Base-by-base conservation (phyloP, 2,329 filamentous ascomycete species). In the Onygena corvina region DNA sequence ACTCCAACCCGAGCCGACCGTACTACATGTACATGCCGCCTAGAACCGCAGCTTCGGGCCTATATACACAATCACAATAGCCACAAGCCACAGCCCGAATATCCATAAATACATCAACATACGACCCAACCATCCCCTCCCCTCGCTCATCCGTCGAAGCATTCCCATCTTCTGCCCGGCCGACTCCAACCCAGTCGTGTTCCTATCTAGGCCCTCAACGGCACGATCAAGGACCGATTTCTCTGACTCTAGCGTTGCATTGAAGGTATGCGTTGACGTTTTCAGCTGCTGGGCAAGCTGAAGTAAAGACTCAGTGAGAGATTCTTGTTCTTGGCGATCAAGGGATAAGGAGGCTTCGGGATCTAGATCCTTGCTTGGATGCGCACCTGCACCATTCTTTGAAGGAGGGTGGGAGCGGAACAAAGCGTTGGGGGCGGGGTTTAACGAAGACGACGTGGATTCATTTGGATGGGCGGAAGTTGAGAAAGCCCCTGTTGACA, bases 31-130 rank as follows among this genome's bases (percentile, higher is more conserved):
- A 11, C 5, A 29, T 29, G 11, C 27, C 27, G 21, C 7, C 71
- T 60, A 94, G 61, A 94, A 92, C 60, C 90, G 76, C 63, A 95
- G 67, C 71, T 95, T 96, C 0, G 90, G 90, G 62, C 87, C 71
- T 46, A 90, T 75, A 70, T 90, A 90, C 9, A 95, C 89, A 55
- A 95, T 66, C 62, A 93, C 58, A 30, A 94, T 70, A 14, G 87
- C 76, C 21, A 79, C 68, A n/a, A 93, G 59, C 81, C 87, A 90
- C 54, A 95, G 65, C 25, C 79, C 86, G 59, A 82, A 84, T 45
- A 95, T 88, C 75, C 86, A 84, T 33, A 74, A 83, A 71, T 92
- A 94, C 53, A 95, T 72, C 67, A 90, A 73, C 71, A 94, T 77
- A 47, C 89, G 71, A 4, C 84, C 88, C 79, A 77, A 87, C 84